Base-by-base conservation (phyloP, 345 rosid genomes). In the Anacardium occidentale region DNA sequence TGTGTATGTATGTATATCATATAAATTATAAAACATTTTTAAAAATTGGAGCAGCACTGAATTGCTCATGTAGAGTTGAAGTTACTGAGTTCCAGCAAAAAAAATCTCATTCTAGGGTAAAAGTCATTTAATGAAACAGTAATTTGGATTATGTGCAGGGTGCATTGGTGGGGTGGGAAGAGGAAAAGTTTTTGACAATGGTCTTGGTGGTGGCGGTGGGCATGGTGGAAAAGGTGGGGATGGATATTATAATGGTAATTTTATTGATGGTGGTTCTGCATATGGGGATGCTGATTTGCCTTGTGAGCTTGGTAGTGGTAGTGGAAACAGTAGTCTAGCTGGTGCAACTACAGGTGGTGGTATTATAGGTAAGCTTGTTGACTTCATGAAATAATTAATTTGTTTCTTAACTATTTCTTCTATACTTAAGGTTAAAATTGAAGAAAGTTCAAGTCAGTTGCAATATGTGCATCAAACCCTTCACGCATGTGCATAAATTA, bases 261-360 rank as follows among this genome's bases (percentile, higher is more conserved):
- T 82, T 69, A 72, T 91, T 4, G 88, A 83, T 8, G 98, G 97
- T 67, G 98, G 98, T 5, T 75, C 71, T 68, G 45, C 86, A 32
- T 93, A 93, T 79, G 98, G 98, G 66, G 84, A 85, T 84, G 84
- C 92, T 50, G 87, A 91, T 74, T 75, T 93, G 80, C 98, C 98
- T 21, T 93, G 98, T 86, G 98, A 93, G 77, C 96, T 93, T 81
- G 98, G 98, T 20, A 93, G 98, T 70, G 98, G 98, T 66, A 93
- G 97, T 79, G 98, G 98, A 76, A 80, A 88, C 71, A 84, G 83
- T 73, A 89, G 85, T 68, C 85, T 87, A 34, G 77, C 82, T 11
- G 90, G 93, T 55, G 76, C 92, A 62, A 88, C 90, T 67, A 84
- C 96, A 64, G 98, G 98, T 66, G 98, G 97, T 71, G 98, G 98